Conservation (phyloP, 768 basidiomycete species). For the Lactarius hatsudake region DNA sequence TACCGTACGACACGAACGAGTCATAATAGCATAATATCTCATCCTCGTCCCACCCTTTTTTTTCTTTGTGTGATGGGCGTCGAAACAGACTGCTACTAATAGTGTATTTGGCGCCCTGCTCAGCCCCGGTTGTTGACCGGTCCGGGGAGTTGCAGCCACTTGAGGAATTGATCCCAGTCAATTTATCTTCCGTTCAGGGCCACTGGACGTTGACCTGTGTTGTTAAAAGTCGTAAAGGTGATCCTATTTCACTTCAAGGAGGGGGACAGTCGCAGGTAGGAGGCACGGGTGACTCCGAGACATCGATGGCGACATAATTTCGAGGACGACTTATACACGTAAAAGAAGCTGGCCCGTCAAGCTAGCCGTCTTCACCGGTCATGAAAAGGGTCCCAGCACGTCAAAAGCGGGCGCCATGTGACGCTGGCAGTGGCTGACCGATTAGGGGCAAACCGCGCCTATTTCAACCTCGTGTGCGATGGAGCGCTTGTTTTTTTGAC, state of each 20-base stretch:
- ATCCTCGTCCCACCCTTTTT: not conserved
- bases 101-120: slow-evolving; percentile 4
- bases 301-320: slow-evolving; percentile 3
- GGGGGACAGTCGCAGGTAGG: not conserved
- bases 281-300: not conserved
- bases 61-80: not conserved
- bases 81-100: slow-evolving; percentile 1
- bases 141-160: not conserved
- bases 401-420: slow-evolving; percentile 6
- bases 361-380: slow-evolving; percentile 14
- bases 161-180: not conserved
- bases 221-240: not conserved
- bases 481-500: not conserved
- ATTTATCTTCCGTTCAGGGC: not conserved
- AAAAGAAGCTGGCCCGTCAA: not conserved
- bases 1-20: not conserved
- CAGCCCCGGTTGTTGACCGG: not conserved
- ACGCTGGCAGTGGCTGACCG: not conserved
- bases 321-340: slow-evolving; percentile 1
- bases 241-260: not conserved
- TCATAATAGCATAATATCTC: not conserved
- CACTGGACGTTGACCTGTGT: not conserved
- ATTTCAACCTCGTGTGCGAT: not conserved
- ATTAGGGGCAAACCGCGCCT: slow-evolving; percentile 1
- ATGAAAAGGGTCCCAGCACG: slow-evolving; percentile 6